These are phyloP conservation scores for Neurospora sp. DNA, from an alignment of 495 filamentous ascomycete genomes.

Conservation along the genomic window DNA sequence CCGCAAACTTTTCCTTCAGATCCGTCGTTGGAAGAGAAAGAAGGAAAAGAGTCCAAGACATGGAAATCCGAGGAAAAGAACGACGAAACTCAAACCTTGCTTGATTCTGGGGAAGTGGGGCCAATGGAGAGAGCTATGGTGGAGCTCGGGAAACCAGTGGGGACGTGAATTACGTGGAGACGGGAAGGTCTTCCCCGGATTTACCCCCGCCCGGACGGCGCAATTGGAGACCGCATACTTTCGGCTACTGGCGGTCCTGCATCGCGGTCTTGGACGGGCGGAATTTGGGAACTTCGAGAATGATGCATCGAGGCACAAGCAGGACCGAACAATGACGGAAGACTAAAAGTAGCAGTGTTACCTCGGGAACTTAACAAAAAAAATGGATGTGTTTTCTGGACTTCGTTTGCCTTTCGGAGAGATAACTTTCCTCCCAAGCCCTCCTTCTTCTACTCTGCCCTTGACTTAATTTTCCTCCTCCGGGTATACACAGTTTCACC, in stretches of 20 bases:
- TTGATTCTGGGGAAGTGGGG: neutral
- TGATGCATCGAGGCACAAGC: neutral
- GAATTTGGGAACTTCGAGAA: slow-evolving; percentile 6
- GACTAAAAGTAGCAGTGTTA: neutral
- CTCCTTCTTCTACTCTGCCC: neutral
- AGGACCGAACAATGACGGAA: neutral
- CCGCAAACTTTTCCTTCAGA: neutral
- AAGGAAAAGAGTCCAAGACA: neutral
- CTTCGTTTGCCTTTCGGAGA: neutral
- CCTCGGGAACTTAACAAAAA: neutral
- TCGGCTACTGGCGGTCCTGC: slow-evolving; percentile 8
- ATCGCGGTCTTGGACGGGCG: neutral
- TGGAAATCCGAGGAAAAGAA: neutral
- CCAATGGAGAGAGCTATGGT: neutral
- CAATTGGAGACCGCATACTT: slow-evolving; percentile 2
- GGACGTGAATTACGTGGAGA: neutral
- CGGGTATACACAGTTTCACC: neutral
- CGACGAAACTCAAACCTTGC: neutral
- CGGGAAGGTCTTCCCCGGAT: neutral
- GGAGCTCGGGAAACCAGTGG: neutral
- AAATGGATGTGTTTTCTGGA: neutral
- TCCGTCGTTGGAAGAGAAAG: neutral
- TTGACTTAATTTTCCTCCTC: neutral
- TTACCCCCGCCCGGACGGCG: neutral
- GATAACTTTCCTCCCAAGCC: neutral